Percentiles rank a stretch among this genome's conserved stretches.
Conservation (phyloP, 176 grass and related monocot species). For the Avena insularis region DNA sequence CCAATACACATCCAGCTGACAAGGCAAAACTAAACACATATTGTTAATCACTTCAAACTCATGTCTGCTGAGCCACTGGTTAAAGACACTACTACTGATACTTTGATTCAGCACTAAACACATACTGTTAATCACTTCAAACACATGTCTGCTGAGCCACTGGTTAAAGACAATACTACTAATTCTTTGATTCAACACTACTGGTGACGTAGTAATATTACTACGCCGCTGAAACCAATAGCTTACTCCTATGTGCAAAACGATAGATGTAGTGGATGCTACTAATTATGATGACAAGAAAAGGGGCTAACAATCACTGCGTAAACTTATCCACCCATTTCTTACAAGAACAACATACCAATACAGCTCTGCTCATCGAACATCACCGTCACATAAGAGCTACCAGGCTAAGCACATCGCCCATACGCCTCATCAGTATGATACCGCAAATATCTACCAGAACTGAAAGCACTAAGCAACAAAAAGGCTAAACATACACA, state of each 20-base stretch:
- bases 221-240: neutral
- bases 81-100: neutral
- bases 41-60: neutral
- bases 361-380: neutral
- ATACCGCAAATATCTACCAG: neutral
- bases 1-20: too few species aligned
- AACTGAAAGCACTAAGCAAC: neutral
- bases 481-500: constrained; percentile 7
- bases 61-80: neutral
- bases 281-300: neutral
- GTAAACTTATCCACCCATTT: constrained; percentile 1
- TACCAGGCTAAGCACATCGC: neutral
- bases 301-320: neutral
- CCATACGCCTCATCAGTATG: neutral
- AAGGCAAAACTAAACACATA: neutral
- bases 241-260: neutral
- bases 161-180: neutral
- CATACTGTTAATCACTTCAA: neutral
- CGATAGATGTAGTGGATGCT: neutral
- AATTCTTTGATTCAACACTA: neutral
- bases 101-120: neutral
- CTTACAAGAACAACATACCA: neutral
- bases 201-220: neutral
- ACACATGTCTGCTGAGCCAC: neutral
- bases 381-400: neutral